Percentiles rank a stretch among this genome's conserved stretches.
phyloP scores from a whole-genome alignment of 139 green algal species.

The Ettlia oleoabundans region DNA sequence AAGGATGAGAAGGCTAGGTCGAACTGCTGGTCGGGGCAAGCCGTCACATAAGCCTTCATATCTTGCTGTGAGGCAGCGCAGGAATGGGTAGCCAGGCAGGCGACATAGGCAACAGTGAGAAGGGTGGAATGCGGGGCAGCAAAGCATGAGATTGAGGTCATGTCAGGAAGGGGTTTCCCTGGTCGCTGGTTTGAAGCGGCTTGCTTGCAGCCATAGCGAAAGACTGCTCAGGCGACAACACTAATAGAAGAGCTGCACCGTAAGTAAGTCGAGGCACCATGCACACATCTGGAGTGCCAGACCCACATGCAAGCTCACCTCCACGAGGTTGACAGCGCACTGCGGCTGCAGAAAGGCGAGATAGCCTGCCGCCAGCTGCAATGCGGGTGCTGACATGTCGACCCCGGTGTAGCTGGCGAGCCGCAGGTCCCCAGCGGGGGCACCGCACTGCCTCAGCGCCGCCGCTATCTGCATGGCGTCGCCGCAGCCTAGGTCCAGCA shows the following conservation, averaged over 20 bases:
- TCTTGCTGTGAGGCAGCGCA: conserved; percentile 24
- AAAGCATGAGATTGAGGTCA: no score
- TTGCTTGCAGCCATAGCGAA: no score
- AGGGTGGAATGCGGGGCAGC: neutral
- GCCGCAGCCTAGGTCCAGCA: conserved; percentile 28
- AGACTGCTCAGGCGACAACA: no score
- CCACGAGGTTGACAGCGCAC: neutral
- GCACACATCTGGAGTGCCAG: neutral
- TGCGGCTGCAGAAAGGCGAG: conserved; percentile 6
- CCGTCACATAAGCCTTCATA: conserved; percentile 7
- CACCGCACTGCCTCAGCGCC: neutral
- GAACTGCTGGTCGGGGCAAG: neutral
- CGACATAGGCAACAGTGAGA: neutral
- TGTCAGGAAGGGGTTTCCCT: no score
- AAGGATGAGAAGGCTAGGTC: conserved; percentile 14
- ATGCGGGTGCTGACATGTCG: conserved; percentile 2
- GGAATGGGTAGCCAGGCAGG: no score
- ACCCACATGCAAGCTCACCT: neutral
- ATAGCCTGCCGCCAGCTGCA: neutral
- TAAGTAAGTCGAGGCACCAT: no score
- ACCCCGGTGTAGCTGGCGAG: conserved; percentile 18
- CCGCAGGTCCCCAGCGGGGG: neutral
- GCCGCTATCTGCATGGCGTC: conserved; percentile 14
- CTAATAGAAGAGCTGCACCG: no score
- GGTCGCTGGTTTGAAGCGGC: no score